Conservation (phyloP, 2,329 filamentous ascomycete genomes). For the Anthostomella pinea region DNA sequence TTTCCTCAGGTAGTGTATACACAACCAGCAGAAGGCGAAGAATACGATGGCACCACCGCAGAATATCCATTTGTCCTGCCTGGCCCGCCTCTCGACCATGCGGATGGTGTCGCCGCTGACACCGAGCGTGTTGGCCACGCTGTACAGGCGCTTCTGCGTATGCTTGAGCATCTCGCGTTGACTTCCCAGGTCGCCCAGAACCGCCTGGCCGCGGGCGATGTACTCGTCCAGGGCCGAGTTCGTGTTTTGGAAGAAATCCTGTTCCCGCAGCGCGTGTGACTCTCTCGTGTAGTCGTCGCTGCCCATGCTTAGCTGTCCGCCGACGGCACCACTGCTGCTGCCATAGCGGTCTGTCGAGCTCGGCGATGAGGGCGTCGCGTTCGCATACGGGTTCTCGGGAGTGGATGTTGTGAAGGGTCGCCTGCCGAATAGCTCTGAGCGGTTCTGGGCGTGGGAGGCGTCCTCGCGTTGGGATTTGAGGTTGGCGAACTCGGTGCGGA, state of each 20-base stretch:
- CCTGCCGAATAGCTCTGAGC: slow-evolving; percentile 79
- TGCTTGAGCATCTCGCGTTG: slow-evolving; percentile 94
- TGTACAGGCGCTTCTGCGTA: slow-evolving; percentile 87
- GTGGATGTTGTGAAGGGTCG: slow-evolving; percentile 74
- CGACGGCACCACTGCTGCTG: slow-evolving; percentile 27
- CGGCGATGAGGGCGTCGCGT: slow-evolving; percentile 40
- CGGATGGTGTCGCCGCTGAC: slow-evolving; percentile 94
- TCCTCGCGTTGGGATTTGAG: slow-evolving; percentile 79
- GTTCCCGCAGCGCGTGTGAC: slow-evolving; percentile 81
- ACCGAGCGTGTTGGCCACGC: slow-evolving; percentile 88
- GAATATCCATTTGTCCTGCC: slow-evolving; percentile 98
- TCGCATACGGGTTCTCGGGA: slow-evolving; percentile 90
- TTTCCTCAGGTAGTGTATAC: slow-evolving; percentile 79
- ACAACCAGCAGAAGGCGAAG: slow-evolving; percentile 87
- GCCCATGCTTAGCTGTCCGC: slow-evolving; percentile 44
- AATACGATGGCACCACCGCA: slow-evolving; percentile 83
- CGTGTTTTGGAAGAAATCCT: slow-evolving; percentile 79
- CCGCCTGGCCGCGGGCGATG: slow-evolving; percentile 83
- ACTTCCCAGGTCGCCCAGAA: slow-evolving; percentile 81
- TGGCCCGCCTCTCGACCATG: slow-evolving; percentile 88
- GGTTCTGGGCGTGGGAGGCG: slow-evolving; percentile 60
- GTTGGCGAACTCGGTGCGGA: slow-evolving; percentile 71
- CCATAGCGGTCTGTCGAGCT: slow-evolving; percentile 43
- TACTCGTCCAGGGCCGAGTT: slow-evolving; percentile 90
- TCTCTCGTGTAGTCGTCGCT: slow-evolving; percentile 69